Evolutionary conservation across 208 protist genomes (phyloP).

Genomic region (Acanthamoeba triangularis): DNA sequence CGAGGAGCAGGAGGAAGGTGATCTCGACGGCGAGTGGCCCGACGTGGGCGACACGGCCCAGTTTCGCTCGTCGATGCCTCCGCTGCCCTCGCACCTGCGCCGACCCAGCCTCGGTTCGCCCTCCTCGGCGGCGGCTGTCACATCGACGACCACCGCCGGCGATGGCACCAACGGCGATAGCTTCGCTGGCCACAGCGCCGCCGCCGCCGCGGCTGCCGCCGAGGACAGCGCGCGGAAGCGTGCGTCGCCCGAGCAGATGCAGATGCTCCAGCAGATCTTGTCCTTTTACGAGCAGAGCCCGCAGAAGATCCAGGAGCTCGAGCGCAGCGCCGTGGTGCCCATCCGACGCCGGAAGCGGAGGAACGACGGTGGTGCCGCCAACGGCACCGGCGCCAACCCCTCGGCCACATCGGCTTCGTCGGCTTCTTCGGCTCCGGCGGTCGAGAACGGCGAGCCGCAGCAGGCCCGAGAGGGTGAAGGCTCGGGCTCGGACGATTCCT

Average conservation of each 20-base stretch:
- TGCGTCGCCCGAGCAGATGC: conserved; percentile 39
- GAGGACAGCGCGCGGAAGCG: conserved; percentile 17
- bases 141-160: not conserved
- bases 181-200: not conserved
- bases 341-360: not conserved
- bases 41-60: not conserved
- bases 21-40: not conserved
- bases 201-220: not conserved
- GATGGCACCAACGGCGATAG: not conserved
- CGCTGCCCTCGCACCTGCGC: not conserved
- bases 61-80: conserved; percentile 1
- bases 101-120: not conserved
- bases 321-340: conserved; percentile 2
- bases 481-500: not conserved
- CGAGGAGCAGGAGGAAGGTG: not conserved
- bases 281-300: not conserved
- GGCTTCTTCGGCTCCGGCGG: not conserved
- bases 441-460: not conserved
- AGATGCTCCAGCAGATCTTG: conserved; percentile 38
- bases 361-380: not conserved
- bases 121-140: no score
- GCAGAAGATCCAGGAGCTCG: not conserved
- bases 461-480: not conserved
- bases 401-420: not conserved
- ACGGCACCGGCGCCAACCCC: not conserved